These are phyloP conservation scores for Botrytis hyacinthi DNA, from an alignment of 2,329 filamentous ascomycete species.

Conservation along the genomic window DNA sequence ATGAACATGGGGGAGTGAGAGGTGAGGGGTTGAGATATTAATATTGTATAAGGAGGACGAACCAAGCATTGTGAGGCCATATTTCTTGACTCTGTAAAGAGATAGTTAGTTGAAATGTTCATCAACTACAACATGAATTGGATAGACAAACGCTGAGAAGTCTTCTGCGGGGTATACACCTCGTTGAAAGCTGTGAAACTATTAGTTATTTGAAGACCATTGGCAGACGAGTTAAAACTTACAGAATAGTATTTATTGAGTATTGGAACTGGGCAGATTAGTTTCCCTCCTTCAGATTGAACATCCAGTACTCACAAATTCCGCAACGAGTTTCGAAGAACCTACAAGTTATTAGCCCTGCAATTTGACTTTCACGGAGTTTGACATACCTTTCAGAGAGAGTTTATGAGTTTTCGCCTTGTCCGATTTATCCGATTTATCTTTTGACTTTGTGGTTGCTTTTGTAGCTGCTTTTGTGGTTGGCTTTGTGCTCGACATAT, in stretches of 20 bases:
- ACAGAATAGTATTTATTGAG: conserved; percentile 96
- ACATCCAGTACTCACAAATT: conserved; percentile 69
- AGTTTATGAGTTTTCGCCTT: conserved; percentile 95
- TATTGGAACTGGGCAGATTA: conserved; percentile 74
- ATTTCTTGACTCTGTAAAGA: conserved; percentile 80
- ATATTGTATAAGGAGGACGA: background rate
- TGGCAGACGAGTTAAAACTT: conserved; percentile 38
- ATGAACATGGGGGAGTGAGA: background rate
- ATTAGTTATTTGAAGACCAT: conserved; percentile 1
- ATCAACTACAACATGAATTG: background rate
- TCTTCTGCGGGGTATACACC: conserved; percentile 90
- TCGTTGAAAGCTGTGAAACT: conserved; percentile 69
- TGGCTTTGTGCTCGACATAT: conserved; percentile 7
- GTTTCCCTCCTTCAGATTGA: background rate
- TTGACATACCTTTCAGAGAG: conserved; percentile 72
- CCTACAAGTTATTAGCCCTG: conserved; percentile 46
- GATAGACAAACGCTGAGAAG: conserved; percentile 73
- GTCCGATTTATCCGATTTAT: conserved; percentile 48
- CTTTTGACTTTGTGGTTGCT: conserved; percentile 33
- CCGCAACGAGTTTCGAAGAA: conserved; percentile 82
- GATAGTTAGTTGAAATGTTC: conserved; percentile 21
- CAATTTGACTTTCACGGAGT: background rate
- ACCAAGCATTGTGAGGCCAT: conserved; percentile 72
- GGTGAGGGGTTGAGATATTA: too few species aligned
- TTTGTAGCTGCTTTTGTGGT: background rate